Conservation (phyloP, 192 early-diverging fungal genomes). For the Coemansia umbellata region DNA sequence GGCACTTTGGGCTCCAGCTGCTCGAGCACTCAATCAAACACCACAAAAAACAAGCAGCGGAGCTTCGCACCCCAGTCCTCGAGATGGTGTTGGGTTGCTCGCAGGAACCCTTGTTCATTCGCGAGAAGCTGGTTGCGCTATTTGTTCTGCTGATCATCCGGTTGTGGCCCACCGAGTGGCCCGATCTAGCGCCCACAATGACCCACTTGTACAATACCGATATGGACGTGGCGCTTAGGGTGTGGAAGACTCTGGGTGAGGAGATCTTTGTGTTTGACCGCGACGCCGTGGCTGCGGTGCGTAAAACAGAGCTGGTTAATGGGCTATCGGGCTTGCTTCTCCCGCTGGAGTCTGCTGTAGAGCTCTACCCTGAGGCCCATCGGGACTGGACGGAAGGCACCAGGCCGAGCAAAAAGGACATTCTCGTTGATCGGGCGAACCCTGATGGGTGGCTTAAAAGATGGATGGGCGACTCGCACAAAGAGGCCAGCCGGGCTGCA, state of each 20-base stretch:
- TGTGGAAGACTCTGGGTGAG: conserved; percentile 46
- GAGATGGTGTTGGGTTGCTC: conserved; percentile 5
- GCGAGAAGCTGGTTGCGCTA: conserved; percentile 37
- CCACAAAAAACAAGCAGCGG: background rate
- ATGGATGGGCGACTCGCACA: conserved; percentile 9
- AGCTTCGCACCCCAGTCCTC: conserved; percentile 24
- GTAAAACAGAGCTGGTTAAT: conserved; percentile 37
- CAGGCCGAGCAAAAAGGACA: conserved; percentile 13
- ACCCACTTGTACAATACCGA: conserved; percentile 24
- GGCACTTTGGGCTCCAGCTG: conserved; percentile 45
- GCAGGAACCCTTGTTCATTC: too few relatives aligned
- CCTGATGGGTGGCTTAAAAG: conserved; percentile 43
- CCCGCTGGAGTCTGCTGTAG: conserved; percentile 11
- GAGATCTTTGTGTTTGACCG: conserved; percentile 45
- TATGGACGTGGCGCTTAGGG: conserved; percentile 28
- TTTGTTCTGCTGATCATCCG: conserved; percentile 32
- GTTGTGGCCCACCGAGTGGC: conserved; percentile 37
- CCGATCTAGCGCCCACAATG: conserved; percentile 28
- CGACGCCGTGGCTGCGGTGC: conserved; percentile 29
- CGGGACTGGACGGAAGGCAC: background rate
- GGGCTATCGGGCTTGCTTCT: conserved; percentile 39
- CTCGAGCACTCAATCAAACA: conserved; percentile 27
- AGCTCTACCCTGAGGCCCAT: conserved; percentile 37
- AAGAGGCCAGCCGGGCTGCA: conserved; percentile 3
- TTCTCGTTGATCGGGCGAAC: conserved; percentile 31